Percentiles rank a stretch among this genome's conserved stretches.
Conservation (phyloP, 1,139 yeast genomes). For the Geotrichum phurueaensis region DNA sequence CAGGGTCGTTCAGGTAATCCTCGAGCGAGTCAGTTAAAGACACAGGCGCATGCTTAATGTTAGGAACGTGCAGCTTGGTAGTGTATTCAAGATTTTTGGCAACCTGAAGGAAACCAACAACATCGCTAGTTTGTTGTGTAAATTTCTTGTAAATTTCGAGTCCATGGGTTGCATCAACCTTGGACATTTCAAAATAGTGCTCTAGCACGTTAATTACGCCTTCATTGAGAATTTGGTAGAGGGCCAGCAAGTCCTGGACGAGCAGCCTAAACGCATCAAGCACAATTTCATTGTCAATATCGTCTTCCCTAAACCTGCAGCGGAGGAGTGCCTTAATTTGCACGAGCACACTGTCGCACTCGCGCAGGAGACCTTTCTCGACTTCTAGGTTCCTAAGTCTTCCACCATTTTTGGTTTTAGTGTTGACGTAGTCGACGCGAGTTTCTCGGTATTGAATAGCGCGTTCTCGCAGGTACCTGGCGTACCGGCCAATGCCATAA, state of each 20-base stretch:
- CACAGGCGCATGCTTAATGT: slow-evolving; percentile 95
- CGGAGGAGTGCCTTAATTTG: slow-evolving; percentile 72
- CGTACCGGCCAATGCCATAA: slow-evolving; percentile 59
- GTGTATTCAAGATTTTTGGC: slow-evolving; percentile 86
- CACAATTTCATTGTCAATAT: slow-evolving; percentile 71
- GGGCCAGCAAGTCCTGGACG: slow-evolving; percentile 75
- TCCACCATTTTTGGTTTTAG: slow-evolving; percentile 46
- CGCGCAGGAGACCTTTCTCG: slow-evolving; percentile 78
- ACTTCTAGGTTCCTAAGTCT: slow-evolving; percentile 58
- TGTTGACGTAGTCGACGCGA: slow-evolving; percentile 68
- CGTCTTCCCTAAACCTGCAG: slow-evolving; percentile 68
- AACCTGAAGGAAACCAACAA: slow-evolving; percentile 76
- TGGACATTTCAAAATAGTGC: slow-evolving; percentile 89
- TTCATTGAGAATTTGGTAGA: slow-evolving; percentile 87
- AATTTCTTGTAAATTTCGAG: slow-evolving; percentile 76
- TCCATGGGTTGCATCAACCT: slow-evolving; percentile 79
- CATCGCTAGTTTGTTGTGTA: slow-evolving; percentile 81
- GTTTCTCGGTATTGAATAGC: slow-evolving; percentile 64
- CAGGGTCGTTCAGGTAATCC: slow-evolving; percentile 83
- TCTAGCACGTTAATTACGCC: slow-evolving; percentile 90
- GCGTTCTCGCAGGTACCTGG: slow-evolving; percentile 62
- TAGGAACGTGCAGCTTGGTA: slow-evolving; percentile 87
- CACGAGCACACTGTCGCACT: slow-evolving; percentile 75
- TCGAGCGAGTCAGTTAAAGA: slow-evolving; percentile 81
- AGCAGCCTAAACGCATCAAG: slow-evolving; percentile 79